phyloP scores from a whole-genome alignment of 2,329 filamentous ascomycete species.

The Trichoderma atrobrunneum region DNA sequence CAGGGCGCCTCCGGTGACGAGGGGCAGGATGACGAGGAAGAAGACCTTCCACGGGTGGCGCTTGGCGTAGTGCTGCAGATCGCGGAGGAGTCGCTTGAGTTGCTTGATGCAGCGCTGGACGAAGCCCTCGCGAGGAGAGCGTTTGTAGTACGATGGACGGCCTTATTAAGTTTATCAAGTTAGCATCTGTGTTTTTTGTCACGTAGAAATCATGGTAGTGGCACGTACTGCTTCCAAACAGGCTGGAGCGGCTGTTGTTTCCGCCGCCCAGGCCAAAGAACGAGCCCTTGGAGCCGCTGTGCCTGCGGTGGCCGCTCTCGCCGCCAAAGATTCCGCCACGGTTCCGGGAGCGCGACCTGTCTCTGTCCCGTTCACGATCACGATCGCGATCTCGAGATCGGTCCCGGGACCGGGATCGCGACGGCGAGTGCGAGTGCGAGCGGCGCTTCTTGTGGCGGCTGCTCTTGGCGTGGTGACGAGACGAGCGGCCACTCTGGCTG shows the following conservation, averaged over 20 bases:
- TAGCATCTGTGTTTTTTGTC: background rate
- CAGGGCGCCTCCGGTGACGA: slow-evolving; percentile 79
- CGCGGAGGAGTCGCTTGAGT: slow-evolving; percentile 74
- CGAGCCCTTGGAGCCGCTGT: slow-evolving; percentile 43
- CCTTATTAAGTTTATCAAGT: slow-evolving; percentile 30
- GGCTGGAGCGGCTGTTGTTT: slow-evolving; percentile 43
- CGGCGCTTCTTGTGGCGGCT: slow-evolving; percentile 33
- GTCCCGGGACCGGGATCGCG: slow-evolving; percentile 38
- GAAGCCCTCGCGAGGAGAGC: slow-evolving; percentile 78
- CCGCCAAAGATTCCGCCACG: slow-evolving; percentile 34
- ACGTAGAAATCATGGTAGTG: too few relatives aligned
- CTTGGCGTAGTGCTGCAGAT: slow-evolving; percentile 78
- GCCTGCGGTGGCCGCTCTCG: slow-evolving; percentile 36
- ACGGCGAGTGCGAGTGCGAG: slow-evolving; percentile 39
- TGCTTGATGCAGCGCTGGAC: slow-evolving; percentile 69
- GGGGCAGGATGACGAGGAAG: slow-evolving; percentile 79
- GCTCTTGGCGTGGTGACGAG: slow-evolving; percentile 25
- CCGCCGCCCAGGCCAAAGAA: slow-evolving; percentile 49
- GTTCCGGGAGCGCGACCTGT: slow-evolving; percentile 36
- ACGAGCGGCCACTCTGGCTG: slow-evolving; percentile 30
- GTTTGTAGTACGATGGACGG: slow-evolving; percentile 69
- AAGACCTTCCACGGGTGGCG: slow-evolving; percentile 85
- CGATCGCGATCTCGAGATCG: slow-evolving; percentile 20
- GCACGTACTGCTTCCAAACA: slow-evolving; percentile 45
- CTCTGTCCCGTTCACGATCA: slow-evolving; percentile 35